Conservation (phyloP, 441 rosid genomes). For the Populus hybrid region DNA sequence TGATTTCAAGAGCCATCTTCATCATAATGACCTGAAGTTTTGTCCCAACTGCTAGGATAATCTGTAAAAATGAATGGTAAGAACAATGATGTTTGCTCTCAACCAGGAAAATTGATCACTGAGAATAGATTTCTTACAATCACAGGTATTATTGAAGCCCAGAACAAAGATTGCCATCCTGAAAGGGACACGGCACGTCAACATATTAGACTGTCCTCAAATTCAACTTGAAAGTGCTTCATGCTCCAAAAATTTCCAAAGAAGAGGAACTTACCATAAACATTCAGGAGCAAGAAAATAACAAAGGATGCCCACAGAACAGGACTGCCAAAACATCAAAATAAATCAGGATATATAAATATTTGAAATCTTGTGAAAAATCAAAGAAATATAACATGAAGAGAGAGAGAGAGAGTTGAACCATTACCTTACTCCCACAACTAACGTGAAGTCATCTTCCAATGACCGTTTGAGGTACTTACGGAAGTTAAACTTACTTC, state of each 20-base stretch:
- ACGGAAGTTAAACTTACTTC: slow-evolving; percentile 24
- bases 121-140: slow-evolving; percentile 47
- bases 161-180: slow-evolving; percentile 75
- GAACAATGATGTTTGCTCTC: slow-evolving; percentile 6
- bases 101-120: not conserved
- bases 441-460: slow-evolving; percentile 83
- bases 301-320: slow-evolving; percentile 74
- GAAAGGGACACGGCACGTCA: slow-evolving; percentile 18
- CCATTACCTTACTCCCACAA: slow-evolving; percentile 73
- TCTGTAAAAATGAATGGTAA: slow-evolving; percentile 39
- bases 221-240: not conserved
- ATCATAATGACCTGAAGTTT: slow-evolving; percentile 86
- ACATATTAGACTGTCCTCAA: not conserved
- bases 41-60: slow-evolving; percentile 82
- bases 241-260: not conserved
- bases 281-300: slow-evolving; percentile 68
- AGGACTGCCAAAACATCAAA: slow-evolving; percentile 50
- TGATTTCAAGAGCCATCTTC: slow-evolving; percentile 87
- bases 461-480: slow-evolving; percentile 74
- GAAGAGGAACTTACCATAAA: slow-evolving; percentile 47
- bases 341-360: slow-evolving; percentile 6
- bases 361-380: not conserved
- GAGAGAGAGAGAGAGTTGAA: not conserved
- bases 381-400: not conserved
- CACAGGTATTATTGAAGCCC: slow-evolving; percentile 64